Evolutionary conservation across 2,329 filamentous ascomycete species (phyloP), one percentile per base, ranked within the genome.

Genomic region (Raffaelea deltoideospora): DNA sequence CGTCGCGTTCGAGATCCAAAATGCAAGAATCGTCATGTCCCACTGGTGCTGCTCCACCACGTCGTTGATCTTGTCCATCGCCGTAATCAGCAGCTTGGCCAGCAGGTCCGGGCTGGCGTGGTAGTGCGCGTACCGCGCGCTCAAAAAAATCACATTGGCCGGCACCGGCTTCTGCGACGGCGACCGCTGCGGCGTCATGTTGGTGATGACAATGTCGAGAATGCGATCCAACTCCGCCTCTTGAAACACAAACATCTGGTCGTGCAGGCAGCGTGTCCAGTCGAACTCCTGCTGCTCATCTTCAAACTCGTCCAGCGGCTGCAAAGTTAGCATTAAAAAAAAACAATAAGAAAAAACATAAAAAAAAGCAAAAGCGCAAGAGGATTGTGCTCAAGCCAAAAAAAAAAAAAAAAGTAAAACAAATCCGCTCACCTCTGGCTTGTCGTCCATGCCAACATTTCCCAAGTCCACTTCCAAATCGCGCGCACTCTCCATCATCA

Each of bases 171-270:
- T 98, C 53, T 98, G 90, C n/a, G 86, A 83, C 0, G 87, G 84
- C 22, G 88, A 94, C 48, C 90, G 71, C 59, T 95, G 87, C 1
- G 90, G 90, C 1, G 85, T 92, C 90, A 98, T 96, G 50, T 90
- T 88, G 43, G 88, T 96, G 52, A 98, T 93, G 53, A 96, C 77
- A 38, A 96, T 90, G 53, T 94, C 82, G 46, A 98, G 69, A 50
- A 98, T 95, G 40, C 79, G 77, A 40, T 88, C 81, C 35, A 98
- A 69, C 52, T 98, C 88, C 53, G 75, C 79, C 47, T 96, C 88
- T 55, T 98, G 90, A 54, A 98, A 98, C 27, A 98, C 90, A 54
- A 98, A 98, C 90, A 98, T 98, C 55, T 98, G 90, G 54, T 98
- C 90, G 53, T 95, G 85, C 34, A 94, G 65, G 56, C 90, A 98